phyloP scores from a whole-genome alignment of 371 early-diverging fungal species.

The Dentiscutata heterogama region DNA sequence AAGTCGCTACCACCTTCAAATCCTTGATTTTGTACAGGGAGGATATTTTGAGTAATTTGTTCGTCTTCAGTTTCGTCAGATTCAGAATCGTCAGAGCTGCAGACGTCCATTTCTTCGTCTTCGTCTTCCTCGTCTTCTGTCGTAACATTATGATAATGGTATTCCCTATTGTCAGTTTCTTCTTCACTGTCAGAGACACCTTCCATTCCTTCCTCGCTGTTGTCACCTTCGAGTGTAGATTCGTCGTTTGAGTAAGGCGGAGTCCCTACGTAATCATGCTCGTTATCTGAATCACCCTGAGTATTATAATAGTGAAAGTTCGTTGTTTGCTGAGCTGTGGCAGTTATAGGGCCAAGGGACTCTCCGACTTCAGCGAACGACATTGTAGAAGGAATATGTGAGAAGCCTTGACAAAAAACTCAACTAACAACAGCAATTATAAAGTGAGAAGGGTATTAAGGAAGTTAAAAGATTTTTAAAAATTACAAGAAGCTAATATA shows the following conservation, averaged over 20 bases:
- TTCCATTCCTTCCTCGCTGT: neutral
- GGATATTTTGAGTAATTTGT: neutral
- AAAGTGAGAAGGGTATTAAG: neutral
- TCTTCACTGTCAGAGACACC: neutral
- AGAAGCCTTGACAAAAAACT: neutral
- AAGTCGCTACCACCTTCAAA: constrained; percentile 4
- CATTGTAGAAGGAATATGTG: neutral
- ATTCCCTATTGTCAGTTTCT: constrained; percentile 4
- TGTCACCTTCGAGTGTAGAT: constrained; percentile 20
- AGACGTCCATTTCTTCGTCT: constrained; percentile 32
- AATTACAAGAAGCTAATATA: neutral
- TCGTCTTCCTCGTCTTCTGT: neutral
- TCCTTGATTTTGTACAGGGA: neutral
- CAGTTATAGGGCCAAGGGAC: too few species aligned
- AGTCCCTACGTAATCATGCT: constrained; percentile 5
- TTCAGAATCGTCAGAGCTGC: neutral
- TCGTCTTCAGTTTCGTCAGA: neutral
- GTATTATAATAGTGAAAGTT: neutral
- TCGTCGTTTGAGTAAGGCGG: constrained; percentile 4
- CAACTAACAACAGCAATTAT: neutral
- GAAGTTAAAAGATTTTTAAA: neutral
- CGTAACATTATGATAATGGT: neutral
- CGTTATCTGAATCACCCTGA: constrained; percentile 18
- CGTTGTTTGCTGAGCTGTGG: neutral
- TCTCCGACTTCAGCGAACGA: constrained; percentile 8